Evolutionary conservation across 2,329 filamentous ascomycete genomes (phyloP).

Genomic region (Scleromitrula shiraiana): DNA sequence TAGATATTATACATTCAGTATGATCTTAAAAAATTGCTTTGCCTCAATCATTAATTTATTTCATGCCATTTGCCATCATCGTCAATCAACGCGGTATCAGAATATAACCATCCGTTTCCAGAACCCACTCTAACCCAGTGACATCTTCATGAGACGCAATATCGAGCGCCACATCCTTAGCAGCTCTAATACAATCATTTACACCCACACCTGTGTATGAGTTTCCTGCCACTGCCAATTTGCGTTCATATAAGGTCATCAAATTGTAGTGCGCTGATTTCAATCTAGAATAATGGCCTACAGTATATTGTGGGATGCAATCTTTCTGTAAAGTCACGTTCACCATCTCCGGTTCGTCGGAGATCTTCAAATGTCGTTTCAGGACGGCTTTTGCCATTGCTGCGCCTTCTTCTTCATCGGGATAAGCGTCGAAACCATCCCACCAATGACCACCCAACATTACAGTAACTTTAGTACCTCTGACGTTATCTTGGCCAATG

Average conservation of each 20-base stretch:
- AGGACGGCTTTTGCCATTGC: constrained; percentile 63
- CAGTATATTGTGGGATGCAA: constrained; percentile 84
- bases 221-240: constrained; percentile 37
- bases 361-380: constrained; percentile 65
- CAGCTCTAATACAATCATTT: constrained; percentile 48
- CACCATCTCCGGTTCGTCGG: constrained; percentile 49
- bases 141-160: constrained; percentile 29
- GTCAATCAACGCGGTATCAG: neutral
- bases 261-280: constrained; percentile 26
- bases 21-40: too few relatives aligned
- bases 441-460: constrained; percentile 95
- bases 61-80: neutral
- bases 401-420: constrained; percentile 57
- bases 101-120: neutral
- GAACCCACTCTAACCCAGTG: constrained; percentile 32
- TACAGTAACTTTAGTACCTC: constrained; percentile 80
- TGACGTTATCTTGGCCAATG: constrained; percentile 43
- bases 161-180: constrained; percentile 43
- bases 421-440: constrained; percentile 54
- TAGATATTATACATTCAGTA: too few relatives aligned
- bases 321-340: constrained; percentile 54
- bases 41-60: too few relatives aligned
- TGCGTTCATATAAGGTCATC: constrained; percentile 25
- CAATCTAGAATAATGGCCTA: constrained; percentile 52
- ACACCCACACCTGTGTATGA: constrained; percentile 41